Conservation (phyloP, 83 land plant species). For the Larix sibirica region DNA sequence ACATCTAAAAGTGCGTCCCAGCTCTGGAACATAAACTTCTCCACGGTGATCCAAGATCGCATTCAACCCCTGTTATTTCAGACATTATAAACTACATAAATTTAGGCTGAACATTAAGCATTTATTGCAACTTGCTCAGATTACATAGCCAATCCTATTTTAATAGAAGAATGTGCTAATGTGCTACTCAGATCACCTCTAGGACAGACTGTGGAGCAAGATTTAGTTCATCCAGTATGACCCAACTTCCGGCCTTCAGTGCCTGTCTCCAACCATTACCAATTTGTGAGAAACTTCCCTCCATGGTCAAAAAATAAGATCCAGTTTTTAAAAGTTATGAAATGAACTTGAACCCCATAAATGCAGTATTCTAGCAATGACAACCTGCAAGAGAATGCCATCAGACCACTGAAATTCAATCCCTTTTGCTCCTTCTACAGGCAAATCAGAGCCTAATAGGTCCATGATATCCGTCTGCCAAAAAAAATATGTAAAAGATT, state of each 20-base stretch:
- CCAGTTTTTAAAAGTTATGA: constrained; percentile 1
- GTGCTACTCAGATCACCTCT: constrained; percentile 46
- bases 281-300: not conserved
- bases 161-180: not conserved
- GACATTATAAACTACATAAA: not conserved
- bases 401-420: constrained; percentile 97
- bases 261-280: constrained; percentile 59
- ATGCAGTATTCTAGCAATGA: not conserved
- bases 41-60: constrained; percentile 97
- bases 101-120: not conserved
- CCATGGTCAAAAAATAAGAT: not conserved
- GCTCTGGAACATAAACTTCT: constrained; percentile 95
- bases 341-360: not conserved
- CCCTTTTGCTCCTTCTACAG: constrained; percentile 78
- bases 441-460: constrained; percentile 93
- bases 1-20: constrained; percentile 79
- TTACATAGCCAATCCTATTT: not conserved
- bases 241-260: constrained; percentile 90
- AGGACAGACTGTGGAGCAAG: constrained; percentile 98
- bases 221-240: constrained; percentile 94
- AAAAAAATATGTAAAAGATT: not conserved
- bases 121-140: not conserved
- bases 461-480: constrained; percentile 98
- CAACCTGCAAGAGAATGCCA: constrained; percentile 96
- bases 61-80: constrained; percentile 80